phyloP scores from a whole-genome alignment of 495 filamentous ascomycete genomes.

The Neurospora sp. region DNA sequence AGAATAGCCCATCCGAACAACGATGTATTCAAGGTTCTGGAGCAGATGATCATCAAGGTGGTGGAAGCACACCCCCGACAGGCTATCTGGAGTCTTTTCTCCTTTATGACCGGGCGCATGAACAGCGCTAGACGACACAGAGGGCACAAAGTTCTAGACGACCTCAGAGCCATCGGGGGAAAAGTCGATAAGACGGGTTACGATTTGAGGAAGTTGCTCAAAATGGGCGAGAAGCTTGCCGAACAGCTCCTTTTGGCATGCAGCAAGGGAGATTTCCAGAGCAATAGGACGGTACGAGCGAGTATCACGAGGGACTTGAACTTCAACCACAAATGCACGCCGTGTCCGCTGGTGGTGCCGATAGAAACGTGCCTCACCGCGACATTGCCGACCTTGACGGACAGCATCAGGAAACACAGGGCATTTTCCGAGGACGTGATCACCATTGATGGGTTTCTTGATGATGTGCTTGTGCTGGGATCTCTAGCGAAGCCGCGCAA shows the following conservation, averaged over 20 bases:
- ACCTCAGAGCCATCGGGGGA: constrained; percentile 24
- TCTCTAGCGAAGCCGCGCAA: constrained; percentile 90
- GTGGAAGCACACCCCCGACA: constrained; percentile 75
- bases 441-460: constrained; percentile 54
- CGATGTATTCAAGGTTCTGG: constrained; percentile 63
- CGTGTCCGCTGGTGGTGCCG: constrained; percentile 78
- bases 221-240: constrained; percentile 69
- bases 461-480: constrained; percentile 79
- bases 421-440: constrained; percentile 61
- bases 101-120: constrained; percentile 51
- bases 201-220: constrained; percentile 61
- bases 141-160: constrained; percentile 40
- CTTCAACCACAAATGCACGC: constrained; percentile 75
- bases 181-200: constrained; percentile 25
- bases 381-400: constrained; percentile 65
- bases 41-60: constrained; percentile 71
- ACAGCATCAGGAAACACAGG: constrained; percentile 61
- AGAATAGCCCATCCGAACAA: constrained; percentile 78
- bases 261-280: constrained; percentile 59
- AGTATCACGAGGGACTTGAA: constrained; percentile 64
- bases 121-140: constrained; percentile 43
- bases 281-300: constrained; percentile 52
- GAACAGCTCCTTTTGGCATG: constrained; percentile 76
- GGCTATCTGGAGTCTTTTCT: constrained; percentile 85
- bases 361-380: constrained; percentile 77